These are phyloP conservation scores for Aspergillus steynii DNA, from an alignment of 495 filamentous ascomycete species.

Conservation along the genomic window DNA sequence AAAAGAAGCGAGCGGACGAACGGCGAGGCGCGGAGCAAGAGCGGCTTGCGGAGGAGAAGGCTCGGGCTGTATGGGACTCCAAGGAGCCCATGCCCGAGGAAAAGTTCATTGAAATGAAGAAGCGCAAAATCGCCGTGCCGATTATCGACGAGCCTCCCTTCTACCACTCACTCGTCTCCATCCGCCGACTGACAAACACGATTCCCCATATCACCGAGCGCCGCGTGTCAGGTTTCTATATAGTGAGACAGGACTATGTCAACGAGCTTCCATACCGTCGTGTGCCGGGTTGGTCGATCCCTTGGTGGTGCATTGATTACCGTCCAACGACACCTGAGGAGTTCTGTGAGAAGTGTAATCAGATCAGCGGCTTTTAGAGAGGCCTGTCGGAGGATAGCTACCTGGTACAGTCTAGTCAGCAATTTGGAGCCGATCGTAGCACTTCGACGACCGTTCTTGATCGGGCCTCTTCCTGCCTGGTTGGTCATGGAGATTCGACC, in stretches of 20 bases:
- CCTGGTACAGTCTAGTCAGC: too few species aligned
- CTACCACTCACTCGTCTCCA: background rate
- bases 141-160: background rate
- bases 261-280: background rate
- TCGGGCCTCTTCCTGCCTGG: too few species aligned
- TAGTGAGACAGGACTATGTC: background rate
- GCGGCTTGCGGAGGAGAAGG: background rate
- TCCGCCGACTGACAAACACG: background rate
- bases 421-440: too few species aligned
- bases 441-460: too few species aligned
- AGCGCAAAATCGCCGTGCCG: background rate
- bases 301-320: background rate
- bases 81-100: background rate
- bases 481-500: too few species aligned
- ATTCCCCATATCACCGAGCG: background rate
- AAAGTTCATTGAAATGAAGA: too few species aligned
- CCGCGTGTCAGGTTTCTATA: background rate
- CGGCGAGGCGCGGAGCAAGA: background rate
- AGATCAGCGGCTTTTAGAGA: background rate
- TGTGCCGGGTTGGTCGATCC: background rate
- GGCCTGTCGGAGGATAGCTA: too few species aligned
- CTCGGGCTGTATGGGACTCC: background rate
- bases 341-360: background rate
- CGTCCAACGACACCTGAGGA: background rate
- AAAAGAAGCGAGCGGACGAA: too few species aligned